phyloP scores from a whole-genome alignment of 306 rosid genomes.

The Dryas alaskensis region DNA sequence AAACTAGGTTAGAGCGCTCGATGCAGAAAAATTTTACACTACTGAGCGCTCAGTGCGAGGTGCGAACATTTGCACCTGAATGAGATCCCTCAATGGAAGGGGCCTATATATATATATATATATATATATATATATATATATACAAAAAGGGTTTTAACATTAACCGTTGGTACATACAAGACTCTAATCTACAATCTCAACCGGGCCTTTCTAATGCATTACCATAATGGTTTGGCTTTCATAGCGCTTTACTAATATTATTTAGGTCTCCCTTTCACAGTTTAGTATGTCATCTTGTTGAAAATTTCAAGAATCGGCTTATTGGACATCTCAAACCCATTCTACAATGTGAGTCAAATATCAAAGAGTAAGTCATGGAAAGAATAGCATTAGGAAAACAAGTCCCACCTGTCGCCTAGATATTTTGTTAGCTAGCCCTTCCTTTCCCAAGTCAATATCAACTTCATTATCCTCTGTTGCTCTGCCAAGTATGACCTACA shows the following conservation, averaged over 20 bases:
- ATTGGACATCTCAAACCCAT: constrained; percentile 13
- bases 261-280: not conserved
- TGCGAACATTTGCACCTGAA: too few species aligned
- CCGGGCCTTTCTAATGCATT: not conserved
- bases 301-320: constrained; percentile 12
- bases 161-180: not conserved
- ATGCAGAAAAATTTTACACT: too few species aligned
- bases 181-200: not conserved
- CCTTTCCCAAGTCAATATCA: constrained; percentile 79
- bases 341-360: constrained; percentile 5
- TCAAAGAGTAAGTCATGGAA: constrained; percentile 16
- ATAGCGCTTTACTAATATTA: not conserved
- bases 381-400: constrained; percentile 14
- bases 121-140: too few species aligned
- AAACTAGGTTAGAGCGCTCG: too few species aligned
- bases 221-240: not conserved
- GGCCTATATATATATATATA: too few species aligned
- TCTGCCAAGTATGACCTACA: constrained; percentile 80
- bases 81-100: too few species aligned
- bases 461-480: constrained; percentile 57
- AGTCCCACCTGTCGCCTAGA: constrained; percentile 77
- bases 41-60: too few species aligned
- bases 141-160: not conserved
- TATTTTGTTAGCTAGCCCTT: constrained; percentile 62
- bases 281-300: not conserved